Percentiles rank a stretch among this genome's conserved stretches.
phyloP scores from a whole-genome alignment of 345 rosid genomes.

The Cardiospermum halicacabum region DNA sequence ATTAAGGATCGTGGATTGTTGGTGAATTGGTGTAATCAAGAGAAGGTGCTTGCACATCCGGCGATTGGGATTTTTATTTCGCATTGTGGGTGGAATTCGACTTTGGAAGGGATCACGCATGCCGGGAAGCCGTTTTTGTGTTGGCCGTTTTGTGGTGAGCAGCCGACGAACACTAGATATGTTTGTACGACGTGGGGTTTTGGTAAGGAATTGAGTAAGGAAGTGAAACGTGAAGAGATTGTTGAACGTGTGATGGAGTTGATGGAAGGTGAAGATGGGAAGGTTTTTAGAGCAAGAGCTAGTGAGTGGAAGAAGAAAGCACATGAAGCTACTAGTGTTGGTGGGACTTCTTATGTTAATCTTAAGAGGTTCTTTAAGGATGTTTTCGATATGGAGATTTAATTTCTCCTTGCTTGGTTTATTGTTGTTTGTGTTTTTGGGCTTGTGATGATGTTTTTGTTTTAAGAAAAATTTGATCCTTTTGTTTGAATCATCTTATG shows the following conservation, averaged over 20 bases:
- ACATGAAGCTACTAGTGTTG: not conserved
- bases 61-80: not conserved
- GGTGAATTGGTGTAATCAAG: conserved; percentile 3
- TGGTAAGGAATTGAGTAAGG: conserved; percentile 2
- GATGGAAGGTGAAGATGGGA: conserved; percentile 16
- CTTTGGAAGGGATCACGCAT: not conserved
- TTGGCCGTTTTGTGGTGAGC: not conserved
- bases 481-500: no score
- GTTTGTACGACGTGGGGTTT: conserved; percentile 6
- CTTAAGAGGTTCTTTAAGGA: conserved; percentile 1
- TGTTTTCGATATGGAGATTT: not conserved
- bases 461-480: no score
- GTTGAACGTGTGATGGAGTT: conserved; percentile 1
- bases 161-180: conserved; percentile 11
- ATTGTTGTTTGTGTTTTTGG: no score
- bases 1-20: conserved; percentile 6
- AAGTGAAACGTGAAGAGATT: conserved; percentile 9
- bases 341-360: conserved; percentile 11
- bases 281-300: conserved; percentile 10
- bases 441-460: no score
- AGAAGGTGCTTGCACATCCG: not conserved
- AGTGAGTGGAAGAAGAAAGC: conserved; percentile 13
- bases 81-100: conserved; percentile 12
- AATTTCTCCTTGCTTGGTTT: no score
- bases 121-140: conserved; percentile 4